Conservation (phyloP, 441 rosid species). For the Theobroma grandiflorum region DNA sequence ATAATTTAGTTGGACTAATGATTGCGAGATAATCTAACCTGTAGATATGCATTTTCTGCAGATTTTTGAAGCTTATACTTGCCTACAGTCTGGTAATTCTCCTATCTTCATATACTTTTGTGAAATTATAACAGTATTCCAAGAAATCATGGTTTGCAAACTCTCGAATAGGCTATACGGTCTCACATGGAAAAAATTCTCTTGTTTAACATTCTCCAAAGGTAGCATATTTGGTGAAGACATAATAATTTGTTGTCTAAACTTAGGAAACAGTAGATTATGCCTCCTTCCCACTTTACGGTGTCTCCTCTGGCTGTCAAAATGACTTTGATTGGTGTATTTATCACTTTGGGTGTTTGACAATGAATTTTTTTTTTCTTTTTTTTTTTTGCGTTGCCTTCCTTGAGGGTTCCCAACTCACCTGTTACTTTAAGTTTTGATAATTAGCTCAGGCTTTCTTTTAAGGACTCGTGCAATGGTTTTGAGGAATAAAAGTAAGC, state of each 20-base stretch:
- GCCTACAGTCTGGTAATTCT: slow-evolving; percentile 67
- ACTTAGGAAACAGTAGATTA: slow-evolving; percentile 13
- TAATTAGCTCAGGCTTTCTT: slow-evolving; percentile 33
- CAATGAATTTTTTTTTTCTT: background rate
- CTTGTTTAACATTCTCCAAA: slow-evolving; percentile 21
- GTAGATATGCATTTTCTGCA: slow-evolving; percentile 40
- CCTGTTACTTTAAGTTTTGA: slow-evolving; percentile 32
- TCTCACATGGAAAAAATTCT: background rate
- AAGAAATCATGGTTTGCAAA: slow-evolving; percentile 48
- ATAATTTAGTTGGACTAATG: background rate
- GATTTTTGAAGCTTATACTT: slow-evolving; percentile 79
- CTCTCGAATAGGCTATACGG: slow-evolving; percentile 43
- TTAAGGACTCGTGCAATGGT: slow-evolving; percentile 25
- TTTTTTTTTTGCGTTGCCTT: slow-evolving; percentile 11
- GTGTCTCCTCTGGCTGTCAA: slow-evolving; percentile 18
- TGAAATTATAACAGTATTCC: background rate
- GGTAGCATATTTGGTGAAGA: slow-evolving; percentile 11
- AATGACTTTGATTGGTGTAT: slow-evolving; percentile 21
- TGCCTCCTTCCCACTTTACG: background rate
- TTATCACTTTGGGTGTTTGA: background rate
- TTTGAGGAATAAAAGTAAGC: slow-evolving; percentile 37
- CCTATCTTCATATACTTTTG: slow-evolving; percentile 25
- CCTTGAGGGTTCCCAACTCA: slow-evolving; percentile 27
- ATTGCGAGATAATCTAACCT: slow-evolving; percentile 15
- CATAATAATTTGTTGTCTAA: slow-evolving; percentile 14